phyloP scores from a whole-genome alignment of 805 yeast species.

The Teunomyces lycoperdinae region DNA sequence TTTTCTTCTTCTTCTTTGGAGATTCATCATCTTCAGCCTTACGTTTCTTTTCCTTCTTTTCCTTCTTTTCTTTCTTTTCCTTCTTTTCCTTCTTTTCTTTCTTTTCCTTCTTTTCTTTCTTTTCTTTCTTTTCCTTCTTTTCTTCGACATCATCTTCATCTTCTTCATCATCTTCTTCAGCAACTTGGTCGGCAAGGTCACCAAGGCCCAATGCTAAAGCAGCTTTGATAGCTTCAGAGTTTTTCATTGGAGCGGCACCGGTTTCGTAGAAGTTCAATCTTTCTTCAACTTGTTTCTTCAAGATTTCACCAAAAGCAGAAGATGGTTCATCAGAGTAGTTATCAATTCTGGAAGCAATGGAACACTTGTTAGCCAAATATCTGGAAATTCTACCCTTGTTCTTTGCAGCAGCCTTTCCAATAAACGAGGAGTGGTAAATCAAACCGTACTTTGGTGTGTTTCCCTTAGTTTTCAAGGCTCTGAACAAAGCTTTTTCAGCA shows the following conservation, averaged over 20 bases:
- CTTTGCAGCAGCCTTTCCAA: slow-evolving; percentile 91
- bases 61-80: slow-evolving; percentile 36
- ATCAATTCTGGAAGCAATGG: slow-evolving; percentile 98
- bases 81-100: slow-evolving; percentile 32
- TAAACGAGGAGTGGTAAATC: slow-evolving; percentile 91
- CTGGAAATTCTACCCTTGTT: slow-evolving; percentile 99
- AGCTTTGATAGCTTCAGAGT: slow-evolving; percentile 87
- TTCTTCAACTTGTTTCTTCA: slow-evolving; percentile 97
- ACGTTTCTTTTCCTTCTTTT: slow-evolving; percentile 36
- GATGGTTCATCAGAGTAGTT: slow-evolving; percentile 94
- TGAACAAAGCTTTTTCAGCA: slow-evolving; percentile 94
- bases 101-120: slow-evolving; percentile 33
- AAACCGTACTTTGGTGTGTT: slow-evolving; percentile 96
- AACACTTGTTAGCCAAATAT: slow-evolving; percentile 97
- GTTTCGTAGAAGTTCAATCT: slow-evolving; percentile 94
- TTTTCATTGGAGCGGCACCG: slow-evolving; percentile 96
- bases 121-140: slow-evolving; percentile 27
- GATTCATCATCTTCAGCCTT: slow-evolving; percentile 38
- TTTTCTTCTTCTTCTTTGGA: slow-evolving; percentile 43
- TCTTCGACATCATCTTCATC: slow-evolving; percentile 22
- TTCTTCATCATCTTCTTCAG: slow-evolving; percentile 20
- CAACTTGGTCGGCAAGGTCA: slow-evolving; percentile 45
- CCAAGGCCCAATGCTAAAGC: slow-evolving; percentile 70
- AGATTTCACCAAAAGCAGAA: slow-evolving; percentile 81
- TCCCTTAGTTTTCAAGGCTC: slow-evolving; percentile 95